These are phyloP conservation scores for Craspedostauros australis DNA, from an alignment of 108 stramenopile genomes.

Conservation along the genomic window DNA sequence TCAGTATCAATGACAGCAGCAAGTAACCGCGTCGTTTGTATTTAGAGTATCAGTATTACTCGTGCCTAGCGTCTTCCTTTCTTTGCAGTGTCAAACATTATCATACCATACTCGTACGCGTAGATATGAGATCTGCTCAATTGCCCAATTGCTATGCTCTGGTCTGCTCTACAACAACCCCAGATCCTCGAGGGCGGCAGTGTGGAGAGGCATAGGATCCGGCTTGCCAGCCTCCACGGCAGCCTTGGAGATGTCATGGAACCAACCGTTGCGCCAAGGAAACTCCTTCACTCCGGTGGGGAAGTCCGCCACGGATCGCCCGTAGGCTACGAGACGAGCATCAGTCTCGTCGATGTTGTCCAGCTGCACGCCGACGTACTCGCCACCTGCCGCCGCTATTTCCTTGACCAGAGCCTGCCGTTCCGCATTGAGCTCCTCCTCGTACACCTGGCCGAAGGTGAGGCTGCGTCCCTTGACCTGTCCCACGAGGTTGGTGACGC, in stretches of 20 bases:
- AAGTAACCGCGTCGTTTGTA: too few relatives aligned
- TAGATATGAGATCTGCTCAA: too few relatives aligned
- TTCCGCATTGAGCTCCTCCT: not conserved
- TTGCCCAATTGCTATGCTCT: too few relatives aligned
- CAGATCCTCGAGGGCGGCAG: slow-evolving; percentile 51
- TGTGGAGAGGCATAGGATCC: slow-evolving; percentile 75
- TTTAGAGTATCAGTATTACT: too few relatives aligned
- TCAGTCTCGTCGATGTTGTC: too few relatives aligned
- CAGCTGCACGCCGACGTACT: slow-evolving; percentile 59
- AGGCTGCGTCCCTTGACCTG: slow-evolving; percentile 71
- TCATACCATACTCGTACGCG: too few relatives aligned
- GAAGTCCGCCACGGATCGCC: slow-evolving; percentile 86
- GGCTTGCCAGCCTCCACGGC: slow-evolving; percentile 3
- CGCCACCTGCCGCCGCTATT: slow-evolving; percentile 44
- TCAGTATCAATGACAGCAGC: too few relatives aligned
- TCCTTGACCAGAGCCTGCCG: slow-evolving; percentile 54
- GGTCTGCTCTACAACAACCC: too few relatives aligned
- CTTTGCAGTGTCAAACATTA: too few relatives aligned
- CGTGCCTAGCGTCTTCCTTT: too few relatives aligned
- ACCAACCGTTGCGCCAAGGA: slow-evolving; percentile 88
- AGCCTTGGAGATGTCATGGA: slow-evolving; percentile 61
- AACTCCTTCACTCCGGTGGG: slow-evolving; percentile 93
- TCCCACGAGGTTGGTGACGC: slow-evolving; percentile 87
- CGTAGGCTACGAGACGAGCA: slow-evolving; percentile 82
- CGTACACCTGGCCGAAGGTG: not conserved